Conservation (phyloP, 2,329 filamentous ascomycete genomes). For the Venturia oleaginea region DNA sequence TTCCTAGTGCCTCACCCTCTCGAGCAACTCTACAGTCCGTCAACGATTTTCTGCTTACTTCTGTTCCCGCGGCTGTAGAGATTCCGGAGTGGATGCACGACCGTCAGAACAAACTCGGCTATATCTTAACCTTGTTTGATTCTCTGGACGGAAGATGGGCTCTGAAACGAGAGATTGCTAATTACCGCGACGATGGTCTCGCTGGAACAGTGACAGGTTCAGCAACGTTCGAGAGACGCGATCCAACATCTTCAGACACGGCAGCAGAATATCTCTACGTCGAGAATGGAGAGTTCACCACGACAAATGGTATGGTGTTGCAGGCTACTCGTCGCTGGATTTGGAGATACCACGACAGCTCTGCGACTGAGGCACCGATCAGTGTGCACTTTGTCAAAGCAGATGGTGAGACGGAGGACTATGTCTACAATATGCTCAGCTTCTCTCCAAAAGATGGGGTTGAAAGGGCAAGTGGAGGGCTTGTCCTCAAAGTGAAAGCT, state of each 20-base stretch:
- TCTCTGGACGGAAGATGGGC: constrained; percentile 8
- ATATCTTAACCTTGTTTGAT: not conserved
- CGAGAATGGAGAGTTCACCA: constrained; percentile 5
- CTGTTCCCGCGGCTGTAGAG: not conserved
- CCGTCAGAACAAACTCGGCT: not conserved
- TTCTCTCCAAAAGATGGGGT: not conserved
- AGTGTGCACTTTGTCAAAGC: constrained; percentile 13
- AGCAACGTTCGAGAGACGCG: not conserved
- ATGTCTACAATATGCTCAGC: constrained; percentile 8
- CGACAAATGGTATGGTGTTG: not conserved
- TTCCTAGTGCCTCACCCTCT: constrained; percentile 74
- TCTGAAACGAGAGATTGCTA: constrained; percentile 4
- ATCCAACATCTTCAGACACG: constrained; percentile 1
- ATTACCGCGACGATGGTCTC: not conserved
- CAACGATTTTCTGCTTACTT: constrained; percentile 73
- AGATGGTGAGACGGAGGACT: constrained; percentile 8
- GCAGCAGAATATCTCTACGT: constrained; percentile 10
- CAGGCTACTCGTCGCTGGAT: constrained; percentile 7
- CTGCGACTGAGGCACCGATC: not conserved
- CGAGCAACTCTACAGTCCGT: constrained; percentile 81
- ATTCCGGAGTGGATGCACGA: not conserved
- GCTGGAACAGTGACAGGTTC: constrained; percentile 7
- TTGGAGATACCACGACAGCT: constrained; percentile 6
- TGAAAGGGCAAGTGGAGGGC: not conserved
- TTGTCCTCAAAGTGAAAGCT: not conserved